Evolutionary conservation across 2,329 filamentous ascomycete genomes (phyloP), one percentile per base, ranked within the genome.

Genomic region (Nigrospora oryzae): DNA sequence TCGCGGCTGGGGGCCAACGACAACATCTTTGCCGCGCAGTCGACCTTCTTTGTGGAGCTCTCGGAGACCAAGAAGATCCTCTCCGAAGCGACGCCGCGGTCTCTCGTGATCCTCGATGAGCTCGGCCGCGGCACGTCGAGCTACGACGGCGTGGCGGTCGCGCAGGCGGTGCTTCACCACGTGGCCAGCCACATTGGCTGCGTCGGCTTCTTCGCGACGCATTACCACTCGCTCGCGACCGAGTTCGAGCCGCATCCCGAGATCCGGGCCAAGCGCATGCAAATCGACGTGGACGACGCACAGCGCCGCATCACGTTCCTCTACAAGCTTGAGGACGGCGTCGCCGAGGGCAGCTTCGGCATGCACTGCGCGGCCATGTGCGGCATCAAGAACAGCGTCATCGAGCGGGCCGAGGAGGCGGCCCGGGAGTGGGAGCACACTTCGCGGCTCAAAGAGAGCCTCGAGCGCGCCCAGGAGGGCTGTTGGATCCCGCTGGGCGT

Each of bases 361-460:
- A 98, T 98, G 93, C 93, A 98, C 64, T 98, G 93, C 61, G 93
- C 93, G 1, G 84, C 89, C 48, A 98, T 98, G 93, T 98, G 93
- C 56, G 93, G 93, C 1, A 97, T 98, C 51, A 81, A 89, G 0
- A 71, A 73, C 38, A 83, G 83, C 45, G 82, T 98, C 14, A 89
- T 98, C 49, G 83, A 90, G 59, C 72, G 85, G 17, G 93, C 93
- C 0, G 93, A 98, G 64, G 79, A 83, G 17, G 93, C 93, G 6
- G 93, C 93, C 2, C 82, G 75, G 54, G 87, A 89, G 57, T 97
- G 93, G 89, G 93, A 98, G 68, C 89, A 96, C 63, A 97, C 93
- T 0, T 91, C 86, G 54, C 75, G 89, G 16, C 73, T 97, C 50
- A 93, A 89, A 64, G 89, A 95, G 63, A 90, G 86, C 47, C 70